A percentile compares a stretch with the other conserved stretches of the same genome.
Conservation (phyloP, 768 basidiomycete genomes). For the Lentinula lateritia region DNA sequence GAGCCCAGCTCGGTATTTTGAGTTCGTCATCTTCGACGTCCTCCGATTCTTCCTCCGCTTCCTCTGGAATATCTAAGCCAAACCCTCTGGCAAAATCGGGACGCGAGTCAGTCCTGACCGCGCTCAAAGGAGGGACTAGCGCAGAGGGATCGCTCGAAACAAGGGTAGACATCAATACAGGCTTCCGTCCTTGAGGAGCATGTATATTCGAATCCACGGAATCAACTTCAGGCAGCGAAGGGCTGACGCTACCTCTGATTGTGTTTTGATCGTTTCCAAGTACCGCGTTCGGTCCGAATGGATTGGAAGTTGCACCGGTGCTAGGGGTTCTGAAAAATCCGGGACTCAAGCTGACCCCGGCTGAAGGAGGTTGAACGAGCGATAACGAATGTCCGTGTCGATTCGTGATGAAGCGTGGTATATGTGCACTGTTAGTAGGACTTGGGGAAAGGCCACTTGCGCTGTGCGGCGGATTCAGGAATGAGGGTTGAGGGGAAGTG, state of each 20-base stretch:
- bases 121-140: constrained; percentile 39
- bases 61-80: constrained; percentile 74
- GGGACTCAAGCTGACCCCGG: constrained; percentile 28
- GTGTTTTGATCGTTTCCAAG: constrained; percentile 42
- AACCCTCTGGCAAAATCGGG: constrained; percentile 79
- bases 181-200: constrained; percentile 54
- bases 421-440: constrained; percentile 7
- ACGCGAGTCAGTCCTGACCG: constrained; percentile 44
- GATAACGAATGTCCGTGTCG: constrained; percentile 75
- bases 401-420: constrained; percentile 35
- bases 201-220: constrained; percentile 26
- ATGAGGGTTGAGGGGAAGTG: constrained; percentile 59
- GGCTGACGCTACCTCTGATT: background rate
- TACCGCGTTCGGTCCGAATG: constrained; percentile 56
- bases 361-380: constrained; percentile 51
- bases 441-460: constrained; percentile 15
- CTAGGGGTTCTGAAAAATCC: constrained; percentile 23
- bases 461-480: constrained; percentile 46
- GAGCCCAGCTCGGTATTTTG: constrained; percentile 18
- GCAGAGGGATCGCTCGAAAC: background rate
- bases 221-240: constrained; percentile 15
- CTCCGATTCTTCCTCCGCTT: constrained; percentile 34
- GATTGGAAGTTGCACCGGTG: constrained; percentile 46
- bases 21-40: constrained; percentile 35
- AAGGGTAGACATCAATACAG: constrained; percentile 32